These are phyloP conservation scores for Dictyostelium intermedium DNA, from an alignment of 78 protist genomes.

Conservation along the genomic window DNA sequence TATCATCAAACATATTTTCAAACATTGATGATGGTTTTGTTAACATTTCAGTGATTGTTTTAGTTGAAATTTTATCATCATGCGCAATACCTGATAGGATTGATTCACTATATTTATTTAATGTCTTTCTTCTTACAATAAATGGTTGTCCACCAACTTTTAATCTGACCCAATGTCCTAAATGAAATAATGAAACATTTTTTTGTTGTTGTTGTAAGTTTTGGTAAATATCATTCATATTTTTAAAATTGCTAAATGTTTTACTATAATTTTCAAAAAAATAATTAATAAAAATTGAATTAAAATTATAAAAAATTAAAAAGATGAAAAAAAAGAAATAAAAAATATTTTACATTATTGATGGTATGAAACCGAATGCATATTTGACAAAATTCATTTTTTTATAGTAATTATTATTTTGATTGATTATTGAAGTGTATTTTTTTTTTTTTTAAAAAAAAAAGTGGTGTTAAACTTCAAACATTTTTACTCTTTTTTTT, in stretches of 20 bases:
- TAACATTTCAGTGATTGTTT: constrained; percentile 15
- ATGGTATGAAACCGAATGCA: neutral
- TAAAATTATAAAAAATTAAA: neutral
- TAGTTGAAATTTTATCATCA: constrained; percentile 40
- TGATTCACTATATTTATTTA: constrained; percentile 17
- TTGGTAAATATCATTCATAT: constrained; percentile 43
- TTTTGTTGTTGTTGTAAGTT: constrained; percentile 42
- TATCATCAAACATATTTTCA: neutral
- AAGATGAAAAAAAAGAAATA: neutral
- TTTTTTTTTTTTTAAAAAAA: too few species aligned
- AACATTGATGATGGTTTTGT: neutral
- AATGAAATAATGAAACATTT: constrained; percentile 60
- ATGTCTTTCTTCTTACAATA: constrained; percentile 66
- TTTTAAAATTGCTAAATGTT: constrained; percentile 46
- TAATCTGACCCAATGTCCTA: constrained; percentile 73
- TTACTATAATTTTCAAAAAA: neutral
- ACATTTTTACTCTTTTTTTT: too few species aligned
- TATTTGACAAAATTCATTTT: neutral
- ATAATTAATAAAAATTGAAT: neutral
- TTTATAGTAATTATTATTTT: too few species aligned
- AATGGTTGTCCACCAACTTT: constrained; percentile 62
- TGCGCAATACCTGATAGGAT: constrained; percentile 24
- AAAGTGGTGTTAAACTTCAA: too few species aligned
- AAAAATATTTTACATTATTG: neutral
- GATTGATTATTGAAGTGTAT: neutral